Percentiles rank a stretch among this genome's conserved stretches.
phyloP scores from a whole-genome alignment of 305 asterid species.

The Rubia peregrina region DNA sequence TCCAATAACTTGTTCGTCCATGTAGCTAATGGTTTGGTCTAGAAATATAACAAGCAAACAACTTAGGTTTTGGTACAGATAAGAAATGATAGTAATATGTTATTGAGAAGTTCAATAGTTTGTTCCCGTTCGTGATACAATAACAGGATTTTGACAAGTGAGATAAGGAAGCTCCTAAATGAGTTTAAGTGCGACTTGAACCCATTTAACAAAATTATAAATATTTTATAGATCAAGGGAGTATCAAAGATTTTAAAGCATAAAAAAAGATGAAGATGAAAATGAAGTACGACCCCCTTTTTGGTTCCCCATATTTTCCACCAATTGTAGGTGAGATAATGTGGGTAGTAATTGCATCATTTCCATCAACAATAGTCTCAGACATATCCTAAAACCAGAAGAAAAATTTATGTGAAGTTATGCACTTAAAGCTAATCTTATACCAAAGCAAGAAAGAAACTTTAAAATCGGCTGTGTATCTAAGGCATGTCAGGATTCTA shows the following conservation, averaged over 20 bases:
- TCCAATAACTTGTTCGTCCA: conserved; percentile 97
- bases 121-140: neutral
- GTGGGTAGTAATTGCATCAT: conserved; percentile 76
- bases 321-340: conserved; percentile 91
- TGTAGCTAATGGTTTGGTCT: conserved; percentile 88
- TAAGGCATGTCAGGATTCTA: no score
- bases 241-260: neutral
- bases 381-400: conserved; percentile 48
- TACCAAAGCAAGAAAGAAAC: no score
- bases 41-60: conserved; percentile 25
- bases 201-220: neutral
- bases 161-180: neutral
- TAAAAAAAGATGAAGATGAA: conserved; percentile 19
- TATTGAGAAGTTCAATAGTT: neutral
- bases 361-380: conserved; percentile 62
- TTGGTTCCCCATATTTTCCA: conserved; percentile 84
- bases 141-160: neutral
- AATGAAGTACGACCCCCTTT: conserved; percentile 58
- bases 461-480: no score
- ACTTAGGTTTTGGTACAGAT: conserved; percentile 7
- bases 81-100: neutral
- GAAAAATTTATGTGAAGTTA: no score
- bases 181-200: neutral
- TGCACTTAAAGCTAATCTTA: no score
- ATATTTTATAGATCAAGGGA: neutral